Evolutionary conservation across 495 filamentous ascomycete species (phyloP).

Genomic region (Hypoxylon perforatum): DNA sequence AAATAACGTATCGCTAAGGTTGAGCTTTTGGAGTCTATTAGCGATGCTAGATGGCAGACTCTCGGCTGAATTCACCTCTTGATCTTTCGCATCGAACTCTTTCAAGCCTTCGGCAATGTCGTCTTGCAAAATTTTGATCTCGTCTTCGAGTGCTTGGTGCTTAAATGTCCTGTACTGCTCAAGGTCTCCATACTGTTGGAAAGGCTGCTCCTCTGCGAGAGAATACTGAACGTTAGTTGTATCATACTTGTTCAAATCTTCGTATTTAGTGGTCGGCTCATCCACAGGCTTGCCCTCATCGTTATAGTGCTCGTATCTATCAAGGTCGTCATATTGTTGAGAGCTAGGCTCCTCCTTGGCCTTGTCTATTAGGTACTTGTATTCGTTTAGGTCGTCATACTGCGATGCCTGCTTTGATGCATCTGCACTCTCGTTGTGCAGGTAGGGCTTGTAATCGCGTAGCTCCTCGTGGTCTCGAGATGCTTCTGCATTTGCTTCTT

Average conservation of each 20-base stretch:
- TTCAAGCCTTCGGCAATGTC: slow-evolving; percentile 41
- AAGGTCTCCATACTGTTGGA: slow-evolving; percentile 47
- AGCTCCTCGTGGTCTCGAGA: too few species aligned
- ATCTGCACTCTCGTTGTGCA: too few species aligned
- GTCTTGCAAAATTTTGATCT: slow-evolving; percentile 27
- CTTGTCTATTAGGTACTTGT: too few species aligned
- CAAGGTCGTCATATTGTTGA: slow-evolving; percentile 41
- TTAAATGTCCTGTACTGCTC: slow-evolving; percentile 42
- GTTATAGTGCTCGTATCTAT: slow-evolving; percentile 35
- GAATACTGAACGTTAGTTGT: slow-evolving; percentile 45
- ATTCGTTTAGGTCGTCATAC: too few species aligned
- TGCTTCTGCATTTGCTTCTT: too few species aligned
- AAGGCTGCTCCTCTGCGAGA: slow-evolving; percentile 37
- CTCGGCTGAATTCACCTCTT: slow-evolving; percentile 6
- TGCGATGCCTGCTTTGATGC: too few species aligned
- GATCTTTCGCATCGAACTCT: slow-evolving; percentile 42
- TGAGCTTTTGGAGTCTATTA: slow-evolving; percentile 19
- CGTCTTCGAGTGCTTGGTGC: slow-evolving; percentile 29
- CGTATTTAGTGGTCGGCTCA: slow-evolving; percentile 34
- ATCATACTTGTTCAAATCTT: slow-evolving; percentile 51
- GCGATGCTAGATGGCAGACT: slow-evolving; percentile 13
- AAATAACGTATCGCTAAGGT: slow-evolving; percentile 1
- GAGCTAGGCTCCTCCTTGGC: neutral
- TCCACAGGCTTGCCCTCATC: slow-evolving; percentile 27
- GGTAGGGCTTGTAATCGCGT: too few species aligned